These are phyloP conservation scores for Knufia petricola DNA, from an alignment of 2,329 filamentous ascomycete species.

Conservation along the genomic window DNA sequence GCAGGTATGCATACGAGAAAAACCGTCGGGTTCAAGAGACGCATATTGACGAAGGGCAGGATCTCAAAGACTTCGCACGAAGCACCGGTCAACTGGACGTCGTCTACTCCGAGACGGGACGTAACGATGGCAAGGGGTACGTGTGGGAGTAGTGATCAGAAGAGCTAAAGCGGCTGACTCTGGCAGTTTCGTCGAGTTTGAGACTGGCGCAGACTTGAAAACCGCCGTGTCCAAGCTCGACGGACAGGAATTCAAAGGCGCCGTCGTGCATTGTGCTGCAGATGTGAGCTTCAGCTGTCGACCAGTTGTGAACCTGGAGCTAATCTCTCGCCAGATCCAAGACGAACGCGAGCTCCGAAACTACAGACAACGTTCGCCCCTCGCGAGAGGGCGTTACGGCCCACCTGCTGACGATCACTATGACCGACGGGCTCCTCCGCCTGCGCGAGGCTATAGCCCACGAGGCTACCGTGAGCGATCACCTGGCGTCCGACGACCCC, in stretches of 20 bases:
- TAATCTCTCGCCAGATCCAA: conserved; percentile 50
- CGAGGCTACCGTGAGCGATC: conserved; percentile 82
- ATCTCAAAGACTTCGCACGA: conserved; percentile 98
- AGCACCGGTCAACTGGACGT: conserved; percentile 85
- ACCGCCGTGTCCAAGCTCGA: conserved; percentile 93
- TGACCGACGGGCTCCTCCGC: conserved; percentile 69
- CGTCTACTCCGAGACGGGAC: conserved; percentile 92
- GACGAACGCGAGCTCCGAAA: conserved; percentile 60
- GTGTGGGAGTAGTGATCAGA: conserved; percentile 25
- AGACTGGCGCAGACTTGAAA: conserved; percentile 80
- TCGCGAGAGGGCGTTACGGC: conserved; percentile 53
- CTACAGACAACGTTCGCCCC: conserved; percentile 65
- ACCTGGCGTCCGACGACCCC: conserved; percentile 44
- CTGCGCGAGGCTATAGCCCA: conserved; percentile 73
- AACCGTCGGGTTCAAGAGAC: not conserved
- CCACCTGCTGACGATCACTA: conserved; percentile 63
- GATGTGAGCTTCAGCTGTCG: conserved; percentile 54
- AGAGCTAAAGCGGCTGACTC: not conserved
- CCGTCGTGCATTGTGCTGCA: conserved; percentile 71
- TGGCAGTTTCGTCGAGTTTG: conserved; percentile 88
- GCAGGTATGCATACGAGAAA: conserved; percentile 80
- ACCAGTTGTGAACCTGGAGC: conserved; percentile 16
- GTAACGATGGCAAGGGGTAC: conserved; percentile 88
- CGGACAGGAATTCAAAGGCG: conserved; percentile 83
- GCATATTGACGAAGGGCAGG: conserved; percentile 43